Base-by-base conservation (phyloP, 257 asterid species). In the Parsonsia alboflavescens region DNA sequence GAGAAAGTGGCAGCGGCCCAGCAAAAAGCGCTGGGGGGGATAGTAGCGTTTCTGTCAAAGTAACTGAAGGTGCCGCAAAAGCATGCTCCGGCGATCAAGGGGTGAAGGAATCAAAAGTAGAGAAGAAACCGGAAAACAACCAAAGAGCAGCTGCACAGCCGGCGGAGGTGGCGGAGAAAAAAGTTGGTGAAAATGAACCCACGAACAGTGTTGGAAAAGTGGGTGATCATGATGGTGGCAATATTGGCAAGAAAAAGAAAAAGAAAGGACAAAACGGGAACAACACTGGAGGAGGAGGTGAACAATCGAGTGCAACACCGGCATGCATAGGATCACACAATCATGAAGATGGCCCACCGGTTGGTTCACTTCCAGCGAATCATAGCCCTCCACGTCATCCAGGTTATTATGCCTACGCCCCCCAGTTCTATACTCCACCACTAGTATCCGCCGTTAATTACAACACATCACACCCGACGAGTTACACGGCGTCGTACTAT, bases 391-490 rank as follows among this genome's bases (percentile, higher is more conserved):
- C 92, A 85, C 91, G 82, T 77, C 75, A 75, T 33, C 82, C 52
- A 2, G 49, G 16, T 16, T 68, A 66, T 76, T 77, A 82, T 64
- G 75, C 73, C 28, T 68, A 81, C 64, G 83, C 82, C 21, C 75
- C 41, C 2, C 78, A 76, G 42, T 70, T 63, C 28, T 76, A 75
- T 24, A 70, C 70, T 4, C 68, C 80, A 65, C 75, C 83, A 45
- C 77, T 80, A 0, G 84, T 46, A 26, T 86, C 77, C 71, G 89
- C 83, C 39, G 80, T 85, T 72, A 90, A 89, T 85, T 90, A 90
- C 90, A 90, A 85, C 26, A 85, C 92, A 53, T 78, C 92, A 74
- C 70, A 88, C 67, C 92, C 96, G 22, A 57, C 78, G 26, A 82
- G 74, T 26, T 52, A 83, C 57, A 79, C 94, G 76, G 76, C 93